Evolutionary conservation across 257 asterid species (phyloP).

Genomic region (Nicotiana tabacum): DNA sequence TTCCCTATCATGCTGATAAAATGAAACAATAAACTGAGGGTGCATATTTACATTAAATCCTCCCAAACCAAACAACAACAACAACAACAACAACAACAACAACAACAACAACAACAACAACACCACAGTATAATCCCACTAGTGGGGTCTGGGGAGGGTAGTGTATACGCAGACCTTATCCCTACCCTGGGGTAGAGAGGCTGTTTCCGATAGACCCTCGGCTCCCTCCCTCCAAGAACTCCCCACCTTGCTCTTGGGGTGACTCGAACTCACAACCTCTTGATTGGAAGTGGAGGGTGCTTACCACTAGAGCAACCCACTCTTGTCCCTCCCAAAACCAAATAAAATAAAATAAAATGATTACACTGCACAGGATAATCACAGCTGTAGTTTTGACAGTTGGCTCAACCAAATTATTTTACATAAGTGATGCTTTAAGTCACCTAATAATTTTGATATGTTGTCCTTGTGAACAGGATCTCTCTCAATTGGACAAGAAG

Average conservation of each 20-base stretch:
- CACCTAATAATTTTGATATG: not conserved
- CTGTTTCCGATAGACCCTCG: too few species aligned
- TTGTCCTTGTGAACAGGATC: slow-evolving; percentile 19
- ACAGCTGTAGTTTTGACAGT: not conserved
- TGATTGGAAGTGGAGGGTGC: too few species aligned
- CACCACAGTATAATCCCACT: too few species aligned
- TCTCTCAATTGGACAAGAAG: slow-evolving; percentile 34
- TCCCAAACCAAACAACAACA: not conserved
- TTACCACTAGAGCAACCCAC: too few species aligned
- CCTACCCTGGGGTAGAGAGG: too few species aligned
- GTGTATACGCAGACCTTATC: too few species aligned
- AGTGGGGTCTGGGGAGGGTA: too few species aligned
- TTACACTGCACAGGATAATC: not conserved
- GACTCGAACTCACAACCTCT: too few species aligned
- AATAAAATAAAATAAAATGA: not conserved
- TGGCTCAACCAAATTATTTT: not conserved
- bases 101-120: too few species aligned
- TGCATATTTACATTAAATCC: not conserved
- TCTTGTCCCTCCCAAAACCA: not conserved
- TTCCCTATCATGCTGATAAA: not conserved
- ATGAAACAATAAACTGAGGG: not conserved
- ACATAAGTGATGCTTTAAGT: not conserved
- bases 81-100: too few species aligned
- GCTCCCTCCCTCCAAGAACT: too few species aligned
- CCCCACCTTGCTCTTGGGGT: too few species aligned